Evolutionary conservation across 495 filamentous ascomycete species (phyloP).

Genomic region (Cercophora scortea): DNA sequence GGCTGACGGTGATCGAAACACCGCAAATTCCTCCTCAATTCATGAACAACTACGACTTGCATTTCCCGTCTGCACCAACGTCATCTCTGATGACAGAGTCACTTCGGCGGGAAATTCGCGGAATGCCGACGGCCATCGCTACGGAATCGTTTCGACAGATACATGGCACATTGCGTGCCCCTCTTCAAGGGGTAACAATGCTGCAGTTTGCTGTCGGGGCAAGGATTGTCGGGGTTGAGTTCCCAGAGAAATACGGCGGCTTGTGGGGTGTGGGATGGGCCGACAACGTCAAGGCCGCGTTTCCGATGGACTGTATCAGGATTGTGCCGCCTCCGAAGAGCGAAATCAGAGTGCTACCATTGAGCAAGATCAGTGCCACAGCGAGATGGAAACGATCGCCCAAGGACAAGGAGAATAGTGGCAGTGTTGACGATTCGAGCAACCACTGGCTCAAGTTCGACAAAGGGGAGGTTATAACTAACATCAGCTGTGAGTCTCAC

Average conservation of each 20-base stretch:
- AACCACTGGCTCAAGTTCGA: conserved; percentile 37
- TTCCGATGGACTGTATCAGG: conserved; percentile 32
- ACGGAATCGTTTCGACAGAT: conserved; percentile 21
- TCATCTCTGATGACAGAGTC: conserved; percentile 19
- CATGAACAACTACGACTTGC: conserved; percentile 39
- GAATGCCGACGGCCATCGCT: conserved; percentile 28
- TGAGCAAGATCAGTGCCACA: conserved; percentile 22
- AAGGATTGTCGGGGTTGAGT: conserved; percentile 37
- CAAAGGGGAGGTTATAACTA: conserved; percentile 37
- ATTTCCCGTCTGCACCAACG: conserved; percentile 28
- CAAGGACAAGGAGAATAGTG: conserved; percentile 25
- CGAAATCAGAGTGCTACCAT: conserved; percentile 13
- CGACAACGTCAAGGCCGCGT: conserved; percentile 31
- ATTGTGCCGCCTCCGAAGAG: conserved; percentile 28
- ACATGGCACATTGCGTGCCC: conserved; percentile 21
- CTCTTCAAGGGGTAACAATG: conserved; percentile 27
- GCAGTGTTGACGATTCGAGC: neutral
- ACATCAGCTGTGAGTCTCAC: conserved; percentile 36
- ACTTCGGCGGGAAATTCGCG: conserved; percentile 3
- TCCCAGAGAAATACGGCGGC: conserved; percentile 34
- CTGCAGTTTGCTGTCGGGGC: conserved; percentile 36
- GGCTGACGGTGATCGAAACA: conserved; percentile 30
- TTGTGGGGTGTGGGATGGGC: conserved; percentile 43
- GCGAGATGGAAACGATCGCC: conserved; percentile 40
- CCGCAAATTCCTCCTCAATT: conserved; percentile 8